A percentile compares a stretch with the other conserved stretches of the same genome.
phyloP scores from a whole-genome alignment of 768 basidiomycete species.

The Lentinula raphanica region DNA sequence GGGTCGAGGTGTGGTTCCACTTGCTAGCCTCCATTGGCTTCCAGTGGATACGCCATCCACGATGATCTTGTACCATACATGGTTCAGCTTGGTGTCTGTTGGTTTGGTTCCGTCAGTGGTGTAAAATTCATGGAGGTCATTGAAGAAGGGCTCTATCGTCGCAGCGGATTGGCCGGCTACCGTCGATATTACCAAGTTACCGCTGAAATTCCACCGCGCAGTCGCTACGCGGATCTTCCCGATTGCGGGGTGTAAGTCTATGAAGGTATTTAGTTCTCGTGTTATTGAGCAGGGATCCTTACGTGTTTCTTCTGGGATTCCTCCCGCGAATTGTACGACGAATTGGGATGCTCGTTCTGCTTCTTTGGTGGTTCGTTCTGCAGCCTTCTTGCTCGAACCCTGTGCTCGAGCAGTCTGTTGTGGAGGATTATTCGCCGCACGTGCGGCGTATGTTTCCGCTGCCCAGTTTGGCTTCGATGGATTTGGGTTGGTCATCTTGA shows the following conservation, averaged over 20 bases:
- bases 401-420: no score
- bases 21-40: background rate
- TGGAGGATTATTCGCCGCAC: no score
- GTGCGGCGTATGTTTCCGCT: no score
- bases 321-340: background rate
- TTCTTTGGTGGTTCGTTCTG: no score
- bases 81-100: background rate
- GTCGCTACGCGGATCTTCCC: background rate
- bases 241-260: background rate
- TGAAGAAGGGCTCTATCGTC: background rate
- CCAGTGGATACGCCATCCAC: background rate
- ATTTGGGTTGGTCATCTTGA: no score
- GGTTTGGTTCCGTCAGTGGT: background rate
- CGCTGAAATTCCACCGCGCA: background rate
- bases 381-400: no score
- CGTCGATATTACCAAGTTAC: background rate
- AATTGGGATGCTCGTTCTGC: background rate
- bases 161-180: background rate
- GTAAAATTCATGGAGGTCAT: background rate
- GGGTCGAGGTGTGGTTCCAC: background rate
- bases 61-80: background rate
- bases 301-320: background rate
- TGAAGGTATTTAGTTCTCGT: background rate
- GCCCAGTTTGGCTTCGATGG: no score
- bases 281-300: background rate